Evolutionary conservation across 1,284 basidiomycete species (phyloP).

Genomic region (Austropuccinia psidii): DNA sequence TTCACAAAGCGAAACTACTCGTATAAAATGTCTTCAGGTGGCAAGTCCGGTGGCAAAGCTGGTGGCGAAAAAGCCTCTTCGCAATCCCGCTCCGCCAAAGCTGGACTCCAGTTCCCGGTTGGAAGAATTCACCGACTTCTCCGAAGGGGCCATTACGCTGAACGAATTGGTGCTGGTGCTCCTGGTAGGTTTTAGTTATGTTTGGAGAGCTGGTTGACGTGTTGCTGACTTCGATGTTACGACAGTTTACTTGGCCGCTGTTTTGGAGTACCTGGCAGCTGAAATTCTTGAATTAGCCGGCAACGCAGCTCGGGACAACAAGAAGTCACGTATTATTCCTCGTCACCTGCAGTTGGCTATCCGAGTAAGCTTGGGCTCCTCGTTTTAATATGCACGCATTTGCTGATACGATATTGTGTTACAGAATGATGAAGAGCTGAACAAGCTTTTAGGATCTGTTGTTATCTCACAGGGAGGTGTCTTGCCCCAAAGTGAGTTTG

Average conservation of each 20-base stretch:
- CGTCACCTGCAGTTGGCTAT: conserved; percentile 84
- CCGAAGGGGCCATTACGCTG: conserved; percentile 75
- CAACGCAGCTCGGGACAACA: conserved; percentile 64
- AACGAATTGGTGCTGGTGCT: conserved; percentile 65
- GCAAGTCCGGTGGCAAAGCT: conserved; percentile 36
- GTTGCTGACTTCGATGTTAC: not conserved
- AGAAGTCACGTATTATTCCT: conserved; percentile 81
- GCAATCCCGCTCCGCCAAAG: conserved; percentile 67
- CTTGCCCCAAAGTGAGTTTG: conserved; percentile 54
- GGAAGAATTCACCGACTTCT: conserved; percentile 79
- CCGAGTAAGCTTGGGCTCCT: conserved; percentile 42
- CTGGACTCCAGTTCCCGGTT: conserved; percentile 73
- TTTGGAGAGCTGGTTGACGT: not conserved
- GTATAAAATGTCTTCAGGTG: conserved; percentile 24
- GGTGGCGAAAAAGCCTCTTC: conserved; percentile 25
- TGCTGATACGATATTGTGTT: not conserved
- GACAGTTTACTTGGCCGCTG: conserved; percentile 74
- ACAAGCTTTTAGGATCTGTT: conserved; percentile 70
- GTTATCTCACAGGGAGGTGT: conserved; percentile 88
- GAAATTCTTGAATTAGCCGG: conserved; percentile 83
- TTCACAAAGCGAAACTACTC: not conserved
- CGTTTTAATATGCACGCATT: not conserved
- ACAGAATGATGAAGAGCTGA: conserved; percentile 52
- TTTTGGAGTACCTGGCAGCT: conserved; percentile 73
- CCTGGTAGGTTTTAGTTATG: conserved; percentile 55